These are phyloP conservation scores for Colletotrichum incanum DNA, from an alignment of 2,329 filamentous ascomycete genomes.

Conservation along the genomic window DNA sequence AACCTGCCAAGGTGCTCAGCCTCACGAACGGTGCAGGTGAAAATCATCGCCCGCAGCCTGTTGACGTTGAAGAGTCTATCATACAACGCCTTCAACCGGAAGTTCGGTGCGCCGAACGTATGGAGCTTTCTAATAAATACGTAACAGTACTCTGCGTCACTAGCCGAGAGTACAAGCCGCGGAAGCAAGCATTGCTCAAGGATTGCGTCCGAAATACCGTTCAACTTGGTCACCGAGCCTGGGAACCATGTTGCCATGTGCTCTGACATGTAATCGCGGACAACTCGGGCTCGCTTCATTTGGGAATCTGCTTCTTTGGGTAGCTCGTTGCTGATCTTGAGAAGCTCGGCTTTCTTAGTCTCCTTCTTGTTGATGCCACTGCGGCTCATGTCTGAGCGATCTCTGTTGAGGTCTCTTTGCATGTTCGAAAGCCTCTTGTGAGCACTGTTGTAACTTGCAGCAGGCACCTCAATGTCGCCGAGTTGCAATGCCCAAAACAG, in stretches of 20 bases:
- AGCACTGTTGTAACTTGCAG: slow-evolving; percentile 84
- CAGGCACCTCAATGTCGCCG: slow-evolving; percentile 84
- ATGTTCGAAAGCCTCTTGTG: slow-evolving; percentile 78
- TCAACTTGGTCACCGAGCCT: slow-evolving; percentile 73
- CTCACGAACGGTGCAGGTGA: slow-evolving; percentile 90
- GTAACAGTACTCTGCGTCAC: slow-evolving; percentile 92
- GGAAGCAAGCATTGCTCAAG: slow-evolving; percentile 96
- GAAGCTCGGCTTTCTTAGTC: slow-evolving; percentile 78
- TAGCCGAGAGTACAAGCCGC: slow-evolving; percentile 84
- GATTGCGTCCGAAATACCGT: slow-evolving; percentile 80
- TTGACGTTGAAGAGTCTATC: slow-evolving; percentile 89
- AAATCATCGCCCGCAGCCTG: slow-evolving; percentile 85
- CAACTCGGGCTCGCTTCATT: slow-evolving; percentile 77
- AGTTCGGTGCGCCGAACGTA: slow-evolving; percentile 85
- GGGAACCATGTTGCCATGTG: slow-evolving; percentile 87
- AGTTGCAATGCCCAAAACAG: slow-evolving; percentile 94
- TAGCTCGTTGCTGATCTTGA: slow-evolving; percentile 78
- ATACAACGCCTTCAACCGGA: slow-evolving; percentile 87
- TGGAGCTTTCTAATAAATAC: slow-evolving; percentile 91
- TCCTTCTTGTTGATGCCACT: slow-evolving; percentile 77
- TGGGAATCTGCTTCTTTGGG: slow-evolving; percentile 77
- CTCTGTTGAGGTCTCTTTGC: slow-evolving; percentile 76
- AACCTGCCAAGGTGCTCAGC: slow-evolving; percentile 95
- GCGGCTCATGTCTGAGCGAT: slow-evolving; percentile 81
- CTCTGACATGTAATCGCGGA: slow-evolving; percentile 78